Evolutionary conservation across 2,329 filamentous ascomycete species (phyloP), one percentile per base, ranked within the genome.

Genomic region (Cyclaneusma minus): DNA sequence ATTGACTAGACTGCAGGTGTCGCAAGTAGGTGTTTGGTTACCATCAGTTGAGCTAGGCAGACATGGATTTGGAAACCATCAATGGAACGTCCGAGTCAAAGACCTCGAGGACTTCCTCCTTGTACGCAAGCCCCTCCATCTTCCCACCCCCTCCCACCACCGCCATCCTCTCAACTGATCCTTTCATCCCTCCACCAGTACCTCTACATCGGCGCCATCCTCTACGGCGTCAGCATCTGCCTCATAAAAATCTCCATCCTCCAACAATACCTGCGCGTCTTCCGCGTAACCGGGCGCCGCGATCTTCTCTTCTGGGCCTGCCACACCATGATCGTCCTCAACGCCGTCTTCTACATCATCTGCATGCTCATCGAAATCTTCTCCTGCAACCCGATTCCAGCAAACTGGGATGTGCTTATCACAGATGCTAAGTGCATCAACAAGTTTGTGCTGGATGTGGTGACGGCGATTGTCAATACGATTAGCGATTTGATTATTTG

Each of bases 401-500:
- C 24, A 11, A 31, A 32, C 2, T 39, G 38, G 37, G 25, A 29
- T 3, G 30, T 25, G n/a, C 35, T 30, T 24, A 9, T 36, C 9
- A 11, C 22, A 5, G 37, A 34, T 5, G 27, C 6, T 4, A 11
- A 20, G 18, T 38, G 35, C 22, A 37, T 41, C 9, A 21, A 35
- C 17, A 27, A 24, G 9, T 24, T 27, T 3, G 16, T 13, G 4
- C 21, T 34, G 8, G 29, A 34, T 22, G 17, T 30, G 7, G 33
- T 28, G 8, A 30, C 30, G 2, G 25, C 35, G 1, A 18, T 22
- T 3, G 24, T 41, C 17, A 29, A 39, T 19, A 19, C 39, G 44
- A 49, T 55, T 33, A 58, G 57, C 29, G 47, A 51, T 7, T 45
- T 56, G 14, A 47, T 58, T 36, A 60, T 61, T 36, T 40, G 60